Evolutionary conservation across 225 moss, liverwort and hornwort genomes (phyloP), one percentile per base, ranked within the genome.

Genomic region (Pleurozium schreberi): DNA sequence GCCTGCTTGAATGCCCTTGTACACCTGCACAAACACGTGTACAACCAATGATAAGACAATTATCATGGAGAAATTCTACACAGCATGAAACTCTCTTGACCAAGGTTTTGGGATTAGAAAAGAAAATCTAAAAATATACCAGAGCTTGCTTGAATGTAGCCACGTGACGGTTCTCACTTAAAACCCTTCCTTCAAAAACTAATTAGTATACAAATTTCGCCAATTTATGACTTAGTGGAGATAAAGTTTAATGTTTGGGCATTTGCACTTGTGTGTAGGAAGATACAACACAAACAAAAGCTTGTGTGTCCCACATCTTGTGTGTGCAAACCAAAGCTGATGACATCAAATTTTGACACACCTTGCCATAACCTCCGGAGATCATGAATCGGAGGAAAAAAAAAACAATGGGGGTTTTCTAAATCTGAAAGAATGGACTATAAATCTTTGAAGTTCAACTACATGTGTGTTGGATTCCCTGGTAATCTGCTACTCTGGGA

Each of bases 291-390:
- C 59, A 42, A 59, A 80, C 28, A 59, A 30, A 59, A 79, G n/a
- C 57, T n/a, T 42, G 42, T 28, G 40, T 40, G 42, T 59, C n/a
- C n/a, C 59, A 28, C 3, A 58, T 57, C 40, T 80, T 80, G 58
- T 40, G 18, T 28, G 40, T 27, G 59, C 40, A 80, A 40, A 59
- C 17, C 57, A n/a, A 55, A 38, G 38, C 53, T 55, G 25, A 55
- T 55, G 55, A n/a, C 58, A 28, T 80, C 5, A 70, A 75, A 42
- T 34, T 75, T 18, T 71, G 30, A 21, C 87, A 28, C 38, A 97
- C 97, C 96, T 90, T 96, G 90, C 98, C 98, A 75, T 97, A 98
- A 45, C 97, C 97, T 87, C 98, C 98, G 14, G 43, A 61, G 22
- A 60, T 10, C 33, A 45, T 22, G 33, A 43, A 45, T 45, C 10